These are phyloP conservation scores for Cladosporium halotolerans DNA, from an alignment of 2,329 filamentous ascomycete species.

Conservation along the genomic window DNA sequence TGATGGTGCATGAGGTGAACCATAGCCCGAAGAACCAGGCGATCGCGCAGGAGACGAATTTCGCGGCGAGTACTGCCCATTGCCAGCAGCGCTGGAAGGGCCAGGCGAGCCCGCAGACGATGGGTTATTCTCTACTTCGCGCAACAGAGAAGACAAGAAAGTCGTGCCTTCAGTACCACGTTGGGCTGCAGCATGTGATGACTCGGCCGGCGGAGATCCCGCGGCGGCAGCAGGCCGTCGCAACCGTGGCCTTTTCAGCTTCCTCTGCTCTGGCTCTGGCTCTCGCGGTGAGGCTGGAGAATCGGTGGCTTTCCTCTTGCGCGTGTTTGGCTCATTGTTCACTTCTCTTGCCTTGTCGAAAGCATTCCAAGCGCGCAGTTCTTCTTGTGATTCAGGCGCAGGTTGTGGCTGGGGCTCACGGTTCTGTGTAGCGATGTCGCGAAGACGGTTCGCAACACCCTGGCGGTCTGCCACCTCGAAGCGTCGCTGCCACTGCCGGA, in stretches of 20 bases:
- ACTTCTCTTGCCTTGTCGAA: slow-evolving; percentile 77
- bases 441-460: slow-evolving; percentile 58
- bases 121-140: slow-evolving; percentile 67
- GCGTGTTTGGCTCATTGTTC: slow-evolving; percentile 43
- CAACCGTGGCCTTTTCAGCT: slow-evolving; percentile 72
- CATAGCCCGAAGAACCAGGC: slow-evolving; percentile 55
- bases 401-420: slow-evolving; percentile 44
- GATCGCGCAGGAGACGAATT: slow-evolving; percentile 51
- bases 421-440: slow-evolving; percentile 49
- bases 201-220: slow-evolving; percentile 31
- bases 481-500: slow-evolving; percentile 73
- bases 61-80: slow-evolving; percentile 33
- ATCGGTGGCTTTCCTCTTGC: slow-evolving; percentile 73
- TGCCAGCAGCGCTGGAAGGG: slow-evolving; percentile 24
- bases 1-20: slow-evolving; percentile 2
- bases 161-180: slow-evolving; percentile 55
- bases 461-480: slow-evolving; percentile 75
- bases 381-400: slow-evolving; percentile 69
- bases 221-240: slow-evolving; percentile 42
- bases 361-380: slow-evolving; percentile 80
- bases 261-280: slow-evolving; percentile 60
- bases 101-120: slow-evolving; percentile 32
- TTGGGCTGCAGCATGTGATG: slow-evolving; percentile 27
- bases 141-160: slow-evolving; percentile 78
- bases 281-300: slow-evolving; percentile 63